Percentiles rank a stretch among this genome's conserved stretches.
phyloP scores from a whole-genome alignment of 176 grass and related monocot species.

The Tillandsia leiboldiana region DNA sequence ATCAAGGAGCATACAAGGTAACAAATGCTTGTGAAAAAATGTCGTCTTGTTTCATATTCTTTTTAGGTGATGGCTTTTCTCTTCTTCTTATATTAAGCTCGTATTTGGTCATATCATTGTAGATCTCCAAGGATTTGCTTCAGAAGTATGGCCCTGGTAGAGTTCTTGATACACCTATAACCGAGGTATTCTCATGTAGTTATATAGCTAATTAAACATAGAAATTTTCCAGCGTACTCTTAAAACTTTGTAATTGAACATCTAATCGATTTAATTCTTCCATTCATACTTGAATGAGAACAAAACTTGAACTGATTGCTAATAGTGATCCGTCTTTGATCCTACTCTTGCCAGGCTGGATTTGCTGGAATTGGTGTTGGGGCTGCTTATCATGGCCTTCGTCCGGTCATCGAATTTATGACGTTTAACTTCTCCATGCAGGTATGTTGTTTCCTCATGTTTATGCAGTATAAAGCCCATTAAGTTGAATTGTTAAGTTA shows the following conservation, averaged over 20 bases:
- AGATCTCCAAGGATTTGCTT: conserved; percentile 96
- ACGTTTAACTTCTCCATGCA: conserved; percentile 99
- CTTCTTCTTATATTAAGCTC: conserved; percentile 14
- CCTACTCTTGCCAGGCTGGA: conserved; percentile 55
- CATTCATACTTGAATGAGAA: background rate
- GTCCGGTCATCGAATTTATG: conserved; percentile 86
- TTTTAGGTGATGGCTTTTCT: background rate
- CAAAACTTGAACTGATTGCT: conserved; percentile 1
- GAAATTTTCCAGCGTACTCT: too few relatives aligned
- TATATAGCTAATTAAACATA: too few relatives aligned
- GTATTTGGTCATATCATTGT: conserved; percentile 20
- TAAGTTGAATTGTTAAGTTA: background rate
- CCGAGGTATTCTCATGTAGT: conserved; percentile 40
- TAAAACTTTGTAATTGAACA: too few relatives aligned
- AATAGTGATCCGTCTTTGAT: conserved; percentile 16
- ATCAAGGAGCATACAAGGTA: conserved; percentile 98
- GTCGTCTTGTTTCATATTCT: conserved; percentile 6
- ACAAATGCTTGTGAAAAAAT: conserved; percentile 7
- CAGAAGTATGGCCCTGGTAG: conserved; percentile 94
- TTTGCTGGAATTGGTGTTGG: conserved; percentile 95
- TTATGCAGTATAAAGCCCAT: background rate
- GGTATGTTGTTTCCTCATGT: conserved; percentile 27
- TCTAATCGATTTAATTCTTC: too few relatives aligned
- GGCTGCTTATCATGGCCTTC: conserved; percentile 89
- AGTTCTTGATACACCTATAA: conserved; percentile 99